These are phyloP conservation scores for Ascochyta koolunga DNA, from an alignment of 2,329 filamentous ascomycete genomes.

Conservation along the genomic window DNA sequence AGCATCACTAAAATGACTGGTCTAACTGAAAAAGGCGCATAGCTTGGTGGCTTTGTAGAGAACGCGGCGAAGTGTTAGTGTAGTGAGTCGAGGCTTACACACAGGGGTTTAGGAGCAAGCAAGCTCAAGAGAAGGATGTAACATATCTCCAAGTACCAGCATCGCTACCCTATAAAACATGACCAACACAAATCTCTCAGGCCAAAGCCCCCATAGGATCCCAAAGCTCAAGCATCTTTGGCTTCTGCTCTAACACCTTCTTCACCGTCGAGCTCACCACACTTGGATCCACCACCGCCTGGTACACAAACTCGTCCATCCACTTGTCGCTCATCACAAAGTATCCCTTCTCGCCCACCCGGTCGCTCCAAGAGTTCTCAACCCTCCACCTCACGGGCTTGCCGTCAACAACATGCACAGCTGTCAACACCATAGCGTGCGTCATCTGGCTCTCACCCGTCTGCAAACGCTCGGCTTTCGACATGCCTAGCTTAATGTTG, in stretches of 20 bases:
- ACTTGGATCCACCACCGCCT: conserved; percentile 79
- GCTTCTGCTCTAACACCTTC: conserved; percentile 73
- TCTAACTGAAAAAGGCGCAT: neutral
- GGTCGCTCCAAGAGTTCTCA: conserved; percentile 82
- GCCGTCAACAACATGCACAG: conserved; percentile 74
- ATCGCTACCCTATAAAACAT: neutral
- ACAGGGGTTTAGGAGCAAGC: neutral
- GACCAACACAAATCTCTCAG: conserved; percentile 9
- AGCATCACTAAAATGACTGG: neutral
- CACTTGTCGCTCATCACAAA: conserved; percentile 84
- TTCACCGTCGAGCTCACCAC: conserved; percentile 65
- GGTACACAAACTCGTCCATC: conserved; percentile 75
- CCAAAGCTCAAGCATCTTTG: conserved; percentile 70
- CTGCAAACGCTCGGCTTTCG: conserved; percentile 74
- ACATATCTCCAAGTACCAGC: neutral
- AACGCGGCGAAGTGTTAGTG: neutral
- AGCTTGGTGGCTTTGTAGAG: neutral
- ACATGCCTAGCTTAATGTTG: conserved; percentile 74
- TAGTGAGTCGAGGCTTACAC: neutral
- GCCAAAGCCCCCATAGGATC: conserved; percentile 80
- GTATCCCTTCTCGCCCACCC: conserved; percentile 76
- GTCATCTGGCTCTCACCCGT: conserved; percentile 84
- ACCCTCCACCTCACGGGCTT: conserved; percentile 80
- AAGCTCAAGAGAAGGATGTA: neutral
- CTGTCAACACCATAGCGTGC: conserved; percentile 90